Conservation (phyloP, 495 filamentous ascomycete genomes). For the Hyaloscypha finlandica region DNA sequence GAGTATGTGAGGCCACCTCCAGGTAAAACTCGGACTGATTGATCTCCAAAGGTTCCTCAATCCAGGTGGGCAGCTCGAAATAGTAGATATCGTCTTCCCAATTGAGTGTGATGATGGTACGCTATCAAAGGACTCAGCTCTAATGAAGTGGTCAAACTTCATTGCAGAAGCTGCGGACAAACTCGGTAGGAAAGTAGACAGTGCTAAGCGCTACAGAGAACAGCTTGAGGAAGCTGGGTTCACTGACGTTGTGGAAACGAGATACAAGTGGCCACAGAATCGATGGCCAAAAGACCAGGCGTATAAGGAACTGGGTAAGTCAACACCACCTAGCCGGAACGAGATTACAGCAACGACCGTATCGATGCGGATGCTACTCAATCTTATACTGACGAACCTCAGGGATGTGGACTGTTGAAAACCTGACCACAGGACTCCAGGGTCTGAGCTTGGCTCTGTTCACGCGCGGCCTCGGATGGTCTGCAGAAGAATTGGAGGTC, state of each 20-base stretch:
- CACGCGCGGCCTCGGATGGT: constrained; percentile 53
- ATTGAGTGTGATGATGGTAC: too few species aligned
- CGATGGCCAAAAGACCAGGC: constrained; percentile 50
- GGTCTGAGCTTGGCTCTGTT: constrained; percentile 51
- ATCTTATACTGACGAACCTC: background rate
- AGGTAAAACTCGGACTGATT: constrained; percentile 35
- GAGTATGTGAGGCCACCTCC: background rate
- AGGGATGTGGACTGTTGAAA: constrained; percentile 32
- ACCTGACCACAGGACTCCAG: background rate
- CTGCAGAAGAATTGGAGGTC: constrained; percentile 48
- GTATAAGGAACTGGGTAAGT: constrained; percentile 32
- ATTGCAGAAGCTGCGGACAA: constrained; percentile 1
- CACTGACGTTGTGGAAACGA: constrained; percentile 43
- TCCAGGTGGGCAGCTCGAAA: constrained; percentile 44
- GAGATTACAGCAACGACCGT: too few species aligned
- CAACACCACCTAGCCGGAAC: too few species aligned
- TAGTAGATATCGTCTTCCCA: background rate
- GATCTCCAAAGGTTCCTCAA: constrained; percentile 53
- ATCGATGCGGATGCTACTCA: too few species aligned
- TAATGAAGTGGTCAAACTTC: background rate
- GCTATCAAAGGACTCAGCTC: background rate
- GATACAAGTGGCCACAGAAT: constrained; percentile 52
- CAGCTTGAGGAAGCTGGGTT: constrained; percentile 42
- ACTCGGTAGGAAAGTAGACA: constrained; percentile 20
- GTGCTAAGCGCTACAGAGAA: constrained; percentile 13